Evolutionary conservation across 495 filamentous ascomycete genomes (phyloP).

Genomic region (Penicillium subrubescens): DNA sequence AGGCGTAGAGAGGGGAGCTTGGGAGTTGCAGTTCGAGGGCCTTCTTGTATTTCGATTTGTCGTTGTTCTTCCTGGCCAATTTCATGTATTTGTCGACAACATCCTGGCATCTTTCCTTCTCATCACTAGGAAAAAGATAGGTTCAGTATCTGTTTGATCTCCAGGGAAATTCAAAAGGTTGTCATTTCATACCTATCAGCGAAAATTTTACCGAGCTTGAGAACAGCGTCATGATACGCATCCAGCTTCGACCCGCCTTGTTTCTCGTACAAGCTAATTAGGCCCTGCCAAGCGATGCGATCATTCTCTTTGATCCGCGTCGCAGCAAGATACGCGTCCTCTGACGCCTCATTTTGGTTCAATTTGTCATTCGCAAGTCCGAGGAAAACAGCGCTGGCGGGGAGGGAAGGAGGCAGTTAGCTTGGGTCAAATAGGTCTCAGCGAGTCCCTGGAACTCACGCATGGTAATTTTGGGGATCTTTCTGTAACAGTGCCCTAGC

Average conservation of each 20-base stretch:
- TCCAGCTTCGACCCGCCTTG: constrained; percentile 69
- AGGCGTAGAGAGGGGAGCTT: constrained; percentile 71
- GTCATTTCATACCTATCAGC: constrained; percentile 53
- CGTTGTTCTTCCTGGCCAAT: constrained; percentile 70
- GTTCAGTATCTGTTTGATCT: not conserved
- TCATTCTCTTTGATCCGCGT: constrained; percentile 64
- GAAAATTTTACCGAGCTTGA: constrained; percentile 75
- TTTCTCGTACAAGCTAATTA: constrained; percentile 83
- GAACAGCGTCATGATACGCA: constrained; percentile 69
- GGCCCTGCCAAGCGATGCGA: constrained; percentile 81
- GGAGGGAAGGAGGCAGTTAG: constrained; percentile 18
- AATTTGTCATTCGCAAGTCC: constrained; percentile 80
- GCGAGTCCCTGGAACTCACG: constrained; percentile 48
- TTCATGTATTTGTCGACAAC: constrained; percentile 77
- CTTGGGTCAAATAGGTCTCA: not conserved
- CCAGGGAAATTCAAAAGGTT: not conserved
- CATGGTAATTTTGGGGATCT: constrained; percentile 81
- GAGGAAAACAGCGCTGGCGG: constrained; percentile 70
- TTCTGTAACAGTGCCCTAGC: constrained; percentile 65
- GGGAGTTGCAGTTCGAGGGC: constrained; percentile 78
- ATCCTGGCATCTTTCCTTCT: constrained; percentile 73
- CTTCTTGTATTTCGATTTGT: constrained; percentile 67
- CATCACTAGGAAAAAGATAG: constrained; percentile 44
- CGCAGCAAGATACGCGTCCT: constrained; percentile 73
- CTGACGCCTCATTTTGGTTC: constrained; percentile 67